Conservation (phyloP, 495 filamentous ascomycete genomes). For the Peziza echinospora region DNA sequence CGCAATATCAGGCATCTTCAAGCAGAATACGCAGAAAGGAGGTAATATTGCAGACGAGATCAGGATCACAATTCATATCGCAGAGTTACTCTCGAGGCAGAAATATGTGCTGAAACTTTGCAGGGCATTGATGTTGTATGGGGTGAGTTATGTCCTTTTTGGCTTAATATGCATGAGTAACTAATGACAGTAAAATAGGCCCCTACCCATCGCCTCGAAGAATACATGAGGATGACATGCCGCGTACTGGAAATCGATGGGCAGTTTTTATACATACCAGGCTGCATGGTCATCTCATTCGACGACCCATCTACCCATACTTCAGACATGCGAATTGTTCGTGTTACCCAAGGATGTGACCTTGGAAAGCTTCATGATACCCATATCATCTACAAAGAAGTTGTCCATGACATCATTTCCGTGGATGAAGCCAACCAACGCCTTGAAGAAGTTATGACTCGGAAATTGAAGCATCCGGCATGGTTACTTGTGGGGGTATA, state of each 20-base stretch:
- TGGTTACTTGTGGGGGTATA: conserved; percentile 67
- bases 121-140: conserved; percentile 65
- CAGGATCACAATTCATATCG: conserved; percentile 71
- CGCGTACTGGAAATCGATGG: conserved; percentile 74
- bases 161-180: neutral
- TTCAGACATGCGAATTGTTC: conserved; percentile 77
- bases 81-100: conserved; percentile 62
- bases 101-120: conserved; percentile 70
- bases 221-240: conserved; percentile 29
- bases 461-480: conserved; percentile 38
- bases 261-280: conserved; percentile 80
- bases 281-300: conserved; percentile 90
- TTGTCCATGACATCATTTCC: conserved; percentile 69
- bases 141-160: conserved; percentile 11
- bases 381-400: conserved; percentile 81
- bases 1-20: no score
- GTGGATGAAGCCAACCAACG: conserved; percentile 60
- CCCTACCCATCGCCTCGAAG: conserved; percentile 53
- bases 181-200: conserved; percentile 18
- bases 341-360: conserved; percentile 50
- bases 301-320: conserved; percentile 79
- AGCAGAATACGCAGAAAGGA: conserved; percentile 29
- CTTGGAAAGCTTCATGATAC: conserved; percentile 64
- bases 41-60: conserved; percentile 45
- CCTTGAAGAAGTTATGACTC: conserved; percentile 42